Conservation (phyloP, 495 filamentous ascomycete genomes). For the Tuber microsphaerosporum region DNA sequence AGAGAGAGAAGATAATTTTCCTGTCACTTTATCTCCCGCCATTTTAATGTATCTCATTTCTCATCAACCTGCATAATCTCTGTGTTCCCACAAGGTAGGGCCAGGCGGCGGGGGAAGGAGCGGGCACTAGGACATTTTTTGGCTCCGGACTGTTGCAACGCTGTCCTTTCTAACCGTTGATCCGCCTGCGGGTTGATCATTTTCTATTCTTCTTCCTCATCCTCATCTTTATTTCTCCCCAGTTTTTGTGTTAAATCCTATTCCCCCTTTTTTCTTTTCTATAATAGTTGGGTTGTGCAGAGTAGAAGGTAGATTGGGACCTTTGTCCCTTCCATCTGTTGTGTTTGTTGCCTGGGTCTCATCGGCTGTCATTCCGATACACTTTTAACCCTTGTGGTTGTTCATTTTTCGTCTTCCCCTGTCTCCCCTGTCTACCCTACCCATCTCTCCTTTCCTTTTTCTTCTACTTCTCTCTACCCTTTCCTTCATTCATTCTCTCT, state of each 20-base stretch:
- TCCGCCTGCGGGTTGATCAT: background rate
- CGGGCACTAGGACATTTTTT: background rate
- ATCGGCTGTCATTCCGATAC: background rate
- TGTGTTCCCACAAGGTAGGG: background rate
- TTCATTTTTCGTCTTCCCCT: conserved; percentile 25
- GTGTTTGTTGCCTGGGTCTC: background rate
- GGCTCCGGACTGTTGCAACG: background rate
- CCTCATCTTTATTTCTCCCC: background rate
- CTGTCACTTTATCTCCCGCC: background rate
- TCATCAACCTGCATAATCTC: background rate
- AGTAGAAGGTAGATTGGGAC: background rate
- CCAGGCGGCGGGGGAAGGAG: background rate
- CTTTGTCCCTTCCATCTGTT: background rate
- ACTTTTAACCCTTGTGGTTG: conserved; percentile 8
- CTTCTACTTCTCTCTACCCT: conserved; percentile 23
- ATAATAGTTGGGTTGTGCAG: background rate
- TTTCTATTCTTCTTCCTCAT: background rate
- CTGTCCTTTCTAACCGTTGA: background rate
- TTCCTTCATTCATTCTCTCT: conserved; percentile 25
- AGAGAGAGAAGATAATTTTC: background rate
- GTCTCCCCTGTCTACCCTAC: too few relatives aligned
- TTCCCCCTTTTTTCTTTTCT: background rate
- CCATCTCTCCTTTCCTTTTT: conserved; percentile 18
- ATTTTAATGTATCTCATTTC: background rate
- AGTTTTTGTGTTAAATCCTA: background rate